Evolutionary conservation across 2,329 filamentous ascomycete genomes (phyloP), one percentile per base, ranked within the genome.

Genomic region (Cordyceps tenuipes): DNA sequence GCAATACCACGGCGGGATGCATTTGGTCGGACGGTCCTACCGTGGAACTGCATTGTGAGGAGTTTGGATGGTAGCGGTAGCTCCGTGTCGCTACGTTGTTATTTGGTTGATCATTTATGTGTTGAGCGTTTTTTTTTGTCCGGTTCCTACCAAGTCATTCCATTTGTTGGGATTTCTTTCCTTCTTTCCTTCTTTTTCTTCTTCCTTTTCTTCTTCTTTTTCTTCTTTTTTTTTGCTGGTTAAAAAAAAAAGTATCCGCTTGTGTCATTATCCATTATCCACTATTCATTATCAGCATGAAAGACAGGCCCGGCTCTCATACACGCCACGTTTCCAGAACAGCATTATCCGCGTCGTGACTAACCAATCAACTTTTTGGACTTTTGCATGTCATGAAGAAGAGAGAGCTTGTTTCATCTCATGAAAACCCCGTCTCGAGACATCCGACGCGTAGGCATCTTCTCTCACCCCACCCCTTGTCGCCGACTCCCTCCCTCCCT

Each of bases 31-130:
- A 72, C 8, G 77, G 77, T 1, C 76, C 77, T 2, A 73, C 73
- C 29, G 68, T 81, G 3, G 77, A 79, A 63, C 67, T 81, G 15
- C 77, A 81, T 68, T 76, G 75, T 57, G 79, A 81, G 67, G 69
- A 76, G 48, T 79, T 79, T 66, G 76, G 72, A 5, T 77, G 75
- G 75, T 77, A 63, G 23, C 23, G 23, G 23, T 23, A 68, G 26
- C 2, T 17, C 4, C 4, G 5, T 15, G 15, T 21, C 3, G n/a
- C 50, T 26, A n/a, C n/a, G n/a, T 19, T 48, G 5, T 31, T 39
- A 36, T 59, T 29, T 59, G 39, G 10, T 47, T 52, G 39, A 26
- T 29, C 6, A 57, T 36, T 51, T 34, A 54, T 31, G 8, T 55
- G 19, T 23, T 12, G 26, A 49, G 47, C 54, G 51, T 53, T 19